Evolutionary conservation across 345 rosid genomes (phyloP).

Genomic region (Salix suchowensis): DNA sequence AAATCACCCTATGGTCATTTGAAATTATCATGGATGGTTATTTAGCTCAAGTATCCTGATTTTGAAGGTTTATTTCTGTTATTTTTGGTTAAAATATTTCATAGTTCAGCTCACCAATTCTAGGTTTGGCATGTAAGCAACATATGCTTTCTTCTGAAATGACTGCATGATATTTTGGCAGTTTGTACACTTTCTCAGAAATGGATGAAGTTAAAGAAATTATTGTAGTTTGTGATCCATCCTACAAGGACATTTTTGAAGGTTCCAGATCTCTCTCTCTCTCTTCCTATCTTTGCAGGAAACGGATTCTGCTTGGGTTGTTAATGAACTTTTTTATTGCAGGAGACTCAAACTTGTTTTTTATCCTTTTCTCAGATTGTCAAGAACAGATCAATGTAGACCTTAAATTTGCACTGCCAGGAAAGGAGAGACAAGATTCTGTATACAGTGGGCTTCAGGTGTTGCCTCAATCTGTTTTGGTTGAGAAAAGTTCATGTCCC

Average conservation of each 20-base stretch:
- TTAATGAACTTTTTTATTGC: neutral
- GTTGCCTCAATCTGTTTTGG: neutral
- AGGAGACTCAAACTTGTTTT: conserved; percentile 10
- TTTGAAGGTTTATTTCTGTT: neutral
- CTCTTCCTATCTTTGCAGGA: neutral
- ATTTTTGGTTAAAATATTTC: neutral
- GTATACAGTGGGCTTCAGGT: conserved; percentile 93
- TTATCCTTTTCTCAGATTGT: conserved; percentile 39
- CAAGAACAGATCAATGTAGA: conserved; percentile 44
- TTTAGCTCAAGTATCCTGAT: neutral
- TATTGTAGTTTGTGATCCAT: conserved; percentile 93
- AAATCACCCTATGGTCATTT: too few species aligned
- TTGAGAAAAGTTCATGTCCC: neutral
- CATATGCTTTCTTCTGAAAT: conserved; percentile 1
- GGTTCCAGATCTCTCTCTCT: conserved; percentile 38
- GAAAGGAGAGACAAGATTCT: conserved; percentile 96
- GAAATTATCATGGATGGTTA: too few species aligned
- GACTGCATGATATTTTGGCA: conserved; percentile 29
- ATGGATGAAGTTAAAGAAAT: conserved; percentile 85
- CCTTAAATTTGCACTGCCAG: conserved; percentile 80
- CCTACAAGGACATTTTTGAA: conserved; percentile 80
- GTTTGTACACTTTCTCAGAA: conserved; percentile 71
- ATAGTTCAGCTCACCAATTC: neutral
- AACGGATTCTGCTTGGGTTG: neutral
- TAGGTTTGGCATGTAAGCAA: neutral